These are phyloP conservation scores for Didymella pinodella DNA, from an alignment of 2,329 filamentous ascomycete genomes.

Conservation along the genomic window DNA sequence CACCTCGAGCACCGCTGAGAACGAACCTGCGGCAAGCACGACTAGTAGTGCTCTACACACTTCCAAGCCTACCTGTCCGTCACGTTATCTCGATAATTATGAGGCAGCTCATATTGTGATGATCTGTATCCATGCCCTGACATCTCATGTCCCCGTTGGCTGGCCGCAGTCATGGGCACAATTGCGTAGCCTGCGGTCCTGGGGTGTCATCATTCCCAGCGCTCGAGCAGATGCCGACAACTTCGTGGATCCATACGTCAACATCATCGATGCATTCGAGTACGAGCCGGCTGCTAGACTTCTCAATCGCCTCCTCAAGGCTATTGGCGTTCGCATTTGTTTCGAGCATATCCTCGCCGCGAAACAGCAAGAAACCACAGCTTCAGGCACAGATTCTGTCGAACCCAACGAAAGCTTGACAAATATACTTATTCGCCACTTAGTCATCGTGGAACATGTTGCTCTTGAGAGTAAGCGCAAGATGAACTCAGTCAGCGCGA, in stretches of 20 bases:
- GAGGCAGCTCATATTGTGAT: slow-evolving; percentile 54
- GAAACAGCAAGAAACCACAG: slow-evolving; percentile 11
- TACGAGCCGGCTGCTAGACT: slow-evolving; percentile 62
- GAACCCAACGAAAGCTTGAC: slow-evolving; percentile 18
- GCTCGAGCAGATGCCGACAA: slow-evolving; percentile 31
- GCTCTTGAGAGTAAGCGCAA: slow-evolving; percentile 34
- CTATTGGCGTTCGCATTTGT: slow-evolving; percentile 58
- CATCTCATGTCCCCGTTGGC: slow-evolving; percentile 43
- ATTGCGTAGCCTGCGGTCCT: slow-evolving; percentile 49
- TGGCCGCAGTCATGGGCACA: slow-evolving; percentile 45
- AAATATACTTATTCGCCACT: slow-evolving; percentile 35
- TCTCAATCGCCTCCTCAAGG: slow-evolving; percentile 58
- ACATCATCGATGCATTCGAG: slow-evolving; percentile 56
- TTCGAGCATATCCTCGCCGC: slow-evolving; percentile 58
- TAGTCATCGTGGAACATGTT: slow-evolving; percentile 34
- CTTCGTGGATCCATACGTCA: slow-evolving; percentile 42
- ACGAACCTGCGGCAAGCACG: slow-evolving; percentile 30
- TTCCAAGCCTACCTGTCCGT: neutral
- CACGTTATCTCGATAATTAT: slow-evolving; percentile 40
- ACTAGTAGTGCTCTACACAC: neutral
- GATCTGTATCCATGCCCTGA: slow-evolving; percentile 53
- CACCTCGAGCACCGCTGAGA: slow-evolving; percentile 34
- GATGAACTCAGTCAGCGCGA: slow-evolving; percentile 24
- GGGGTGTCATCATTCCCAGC: slow-evolving; percentile 47
- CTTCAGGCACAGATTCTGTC: neutral